Base-by-base conservation (phyloP, 371 early-diverging fungal genomes). In the Lichtheimia hyalospora region DNA sequence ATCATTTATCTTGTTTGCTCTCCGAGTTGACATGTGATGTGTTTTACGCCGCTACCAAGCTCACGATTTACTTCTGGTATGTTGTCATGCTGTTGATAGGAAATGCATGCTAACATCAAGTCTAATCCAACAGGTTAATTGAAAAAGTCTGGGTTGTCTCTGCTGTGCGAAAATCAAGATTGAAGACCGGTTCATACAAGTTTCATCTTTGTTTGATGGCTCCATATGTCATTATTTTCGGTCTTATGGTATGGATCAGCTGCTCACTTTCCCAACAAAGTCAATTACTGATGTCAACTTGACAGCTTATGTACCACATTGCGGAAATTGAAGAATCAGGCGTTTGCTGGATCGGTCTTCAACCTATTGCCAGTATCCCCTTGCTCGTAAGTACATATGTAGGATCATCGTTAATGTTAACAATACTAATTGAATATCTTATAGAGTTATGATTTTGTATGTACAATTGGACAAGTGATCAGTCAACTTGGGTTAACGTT, bases 221-320 rank as follows among this genome's bases (percentile, higher is more conserved):
- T 5, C 85, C 85, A 3, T 83, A 82, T 49, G 25, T 71, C 15
- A 73, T 48, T 13, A 78, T 82, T 52, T 75, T 79, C 52, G 54
- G 63, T 23, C 62, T 83, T 39, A 83, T 82, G 72, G 74, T 80
- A 70, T 49, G 24, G 12, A 25, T 10, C 10, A 43, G 18, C 46
- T 18, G 46, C 46, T 12, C 44, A 18, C n/a, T 15, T 18, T 34
- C 18, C 12, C n/a, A 46, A 46, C 15, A 15, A 16, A 28, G 27
- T n/a, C 40, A 13, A 10, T 44, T n/a, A 46, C 21, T 48, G 16
- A 68, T 73, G 14, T 69, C 46, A 46, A 18, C 16, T 71, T 56
- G 24, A 10, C 16, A 79, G 80, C 14, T 84, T 20, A 20, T 70
- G 14, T 84, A 60, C 51, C 82, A 83, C 20, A 62, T 63, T 49